phyloP scores from a whole-genome alignment of 148 eudicot species.

The Polygonum maritimum region DNA sequence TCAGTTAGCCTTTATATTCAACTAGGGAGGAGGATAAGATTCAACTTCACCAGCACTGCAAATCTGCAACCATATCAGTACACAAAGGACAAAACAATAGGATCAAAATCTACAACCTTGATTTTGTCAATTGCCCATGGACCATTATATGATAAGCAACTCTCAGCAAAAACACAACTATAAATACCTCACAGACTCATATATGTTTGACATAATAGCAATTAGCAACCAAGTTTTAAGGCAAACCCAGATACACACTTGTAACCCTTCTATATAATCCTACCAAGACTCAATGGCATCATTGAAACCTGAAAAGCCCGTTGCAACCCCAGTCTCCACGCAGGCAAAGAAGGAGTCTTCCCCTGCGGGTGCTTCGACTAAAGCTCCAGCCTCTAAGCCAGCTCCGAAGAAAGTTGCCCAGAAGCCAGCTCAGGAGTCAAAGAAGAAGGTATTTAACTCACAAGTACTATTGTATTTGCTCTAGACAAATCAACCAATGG shows the following conservation, averaged over 20 bases:
- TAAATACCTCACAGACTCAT: background rate
- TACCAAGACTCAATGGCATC: slow-evolving; percentile 7
- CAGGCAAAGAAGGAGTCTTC: slow-evolving; percentile 10
- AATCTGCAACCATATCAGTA: background rate
- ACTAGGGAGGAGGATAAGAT: slow-evolving; percentile 3
- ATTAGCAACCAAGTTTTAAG: background rate
- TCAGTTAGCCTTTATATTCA: background rate
- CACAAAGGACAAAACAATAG: background rate
- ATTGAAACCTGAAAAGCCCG: background rate
- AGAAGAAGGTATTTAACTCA: slow-evolving; percentile 14
- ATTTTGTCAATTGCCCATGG: background rate
- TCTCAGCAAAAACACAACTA: background rate
- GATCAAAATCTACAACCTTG: background rate
- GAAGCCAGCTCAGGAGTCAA: slow-evolving; percentile 16
- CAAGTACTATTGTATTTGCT: background rate
- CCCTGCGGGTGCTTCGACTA: background rate
- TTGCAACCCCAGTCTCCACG: background rate
- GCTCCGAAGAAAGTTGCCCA: slow-evolving; percentile 21
- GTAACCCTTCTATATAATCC: background rate
- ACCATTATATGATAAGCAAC: background rate
- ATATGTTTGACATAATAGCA: background rate
- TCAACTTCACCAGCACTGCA: background rate
- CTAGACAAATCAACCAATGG: background rate
- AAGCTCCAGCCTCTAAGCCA: slow-evolving; percentile 21
- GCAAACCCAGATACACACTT: background rate